phyloP scores from a whole-genome alignment of 2,329 filamentous ascomycete genomes.

The Microcyclosporella mali region DNA sequence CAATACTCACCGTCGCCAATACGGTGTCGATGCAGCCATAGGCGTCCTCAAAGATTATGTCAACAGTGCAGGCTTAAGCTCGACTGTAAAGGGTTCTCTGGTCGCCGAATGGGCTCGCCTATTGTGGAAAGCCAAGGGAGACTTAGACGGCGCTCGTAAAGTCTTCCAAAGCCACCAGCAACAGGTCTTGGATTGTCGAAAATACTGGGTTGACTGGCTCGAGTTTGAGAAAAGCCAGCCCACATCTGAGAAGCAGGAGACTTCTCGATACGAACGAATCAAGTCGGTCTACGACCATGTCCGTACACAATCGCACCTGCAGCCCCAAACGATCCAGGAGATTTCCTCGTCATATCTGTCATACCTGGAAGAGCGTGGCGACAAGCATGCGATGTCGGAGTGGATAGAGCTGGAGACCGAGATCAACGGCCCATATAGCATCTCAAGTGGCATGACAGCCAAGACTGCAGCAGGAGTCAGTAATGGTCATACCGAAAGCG shows the following conservation, averaged over 20 bases:
- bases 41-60: constrained; percentile 76
- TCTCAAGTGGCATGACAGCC: not conserved
- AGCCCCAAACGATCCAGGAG: constrained; percentile 62
- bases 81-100: constrained; percentile 72
- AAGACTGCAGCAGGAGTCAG: constrained; percentile 1
- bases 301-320: constrained; percentile 64
- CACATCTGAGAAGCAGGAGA: constrained; percentile 58
- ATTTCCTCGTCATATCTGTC: constrained; percentile 72
- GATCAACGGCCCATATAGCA: constrained; percentile 62
- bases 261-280: constrained; percentile 64
- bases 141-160: constrained; percentile 68
- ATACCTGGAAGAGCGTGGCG: constrained; percentile 77
- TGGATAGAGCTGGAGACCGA: constrained; percentile 78
- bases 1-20: constrained; percentile 76
- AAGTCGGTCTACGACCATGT: constrained; percentile 74
- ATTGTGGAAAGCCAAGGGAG: constrained; percentile 78
- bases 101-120: constrained; percentile 84
- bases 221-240: constrained; percentile 84
- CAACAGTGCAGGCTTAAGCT: constrained; percentile 45
- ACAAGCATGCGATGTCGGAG: constrained; percentile 76
- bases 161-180: constrained; percentile 77
- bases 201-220: constrained; percentile 88
- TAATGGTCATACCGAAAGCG: constrained; percentile 1
- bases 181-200: constrained; percentile 74
- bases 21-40: constrained; percentile 76